Evolutionary conservation across 352 stramenopile species (phyloP).

Genomic region (Globisporangium spiculum): DNA sequence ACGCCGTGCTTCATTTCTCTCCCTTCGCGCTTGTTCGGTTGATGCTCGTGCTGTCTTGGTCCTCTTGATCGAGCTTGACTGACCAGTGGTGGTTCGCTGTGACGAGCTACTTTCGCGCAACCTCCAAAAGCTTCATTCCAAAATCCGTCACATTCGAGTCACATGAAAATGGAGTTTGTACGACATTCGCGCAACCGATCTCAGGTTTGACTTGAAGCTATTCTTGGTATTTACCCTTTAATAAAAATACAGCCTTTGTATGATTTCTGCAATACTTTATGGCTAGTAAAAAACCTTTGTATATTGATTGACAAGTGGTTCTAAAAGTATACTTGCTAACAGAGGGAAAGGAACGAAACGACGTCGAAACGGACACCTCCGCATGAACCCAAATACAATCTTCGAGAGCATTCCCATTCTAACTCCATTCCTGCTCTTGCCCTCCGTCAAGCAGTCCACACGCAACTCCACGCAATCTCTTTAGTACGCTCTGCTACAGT

Average conservation of each 20-base stretch:
- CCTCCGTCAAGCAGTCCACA: neutral
- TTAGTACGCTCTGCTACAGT: neutral
- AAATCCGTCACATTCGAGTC: neutral
- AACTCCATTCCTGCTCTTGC: neutral
- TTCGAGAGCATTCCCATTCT: constrained; percentile 1
- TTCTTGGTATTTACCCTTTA: neutral
- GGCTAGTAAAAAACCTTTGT: neutral
- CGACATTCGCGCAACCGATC: constrained; percentile 1
- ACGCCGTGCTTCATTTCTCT: constrained; percentile 79
- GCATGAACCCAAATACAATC: neutral
- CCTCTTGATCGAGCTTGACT: constrained; percentile 3
- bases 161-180: neutral
- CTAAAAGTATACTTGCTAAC: neutral
- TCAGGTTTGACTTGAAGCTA: neutral
- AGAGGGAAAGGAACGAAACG: constrained; percentile 21
- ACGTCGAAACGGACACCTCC: constrained; percentile 20
- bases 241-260: neutral
- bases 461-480: too few species aligned
- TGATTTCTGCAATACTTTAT: neutral
- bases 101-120: constrained; percentile 25
- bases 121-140: neutral
- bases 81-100: constrained; percentile 14
- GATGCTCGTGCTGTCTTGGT: constrained; percentile 1
- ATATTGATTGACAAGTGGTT: neutral
- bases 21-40: constrained; percentile 6